A percentile compares a stretch with the other conserved stretches of the same genome.
Conservation (phyloP, 441 rosid species). For the Mallotus repandus region DNA sequence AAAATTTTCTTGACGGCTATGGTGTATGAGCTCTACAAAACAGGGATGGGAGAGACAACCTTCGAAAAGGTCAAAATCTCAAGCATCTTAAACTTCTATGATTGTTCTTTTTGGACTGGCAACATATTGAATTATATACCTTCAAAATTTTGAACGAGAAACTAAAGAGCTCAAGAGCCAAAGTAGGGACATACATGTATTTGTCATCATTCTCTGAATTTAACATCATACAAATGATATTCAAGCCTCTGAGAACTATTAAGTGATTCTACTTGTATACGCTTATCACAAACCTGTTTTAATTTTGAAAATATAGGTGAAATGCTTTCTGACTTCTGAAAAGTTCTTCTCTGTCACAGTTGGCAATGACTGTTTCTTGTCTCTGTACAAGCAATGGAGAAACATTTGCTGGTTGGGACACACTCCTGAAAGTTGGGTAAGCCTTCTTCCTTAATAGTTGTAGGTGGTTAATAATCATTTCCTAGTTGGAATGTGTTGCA, state of each 20-base stretch:
- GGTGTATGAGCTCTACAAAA: slow-evolving; percentile 91
- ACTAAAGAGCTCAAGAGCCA: background rate
- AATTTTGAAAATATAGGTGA: background rate
- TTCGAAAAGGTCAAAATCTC: slow-evolving; percentile 67
- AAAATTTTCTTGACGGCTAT: slow-evolving; percentile 91
- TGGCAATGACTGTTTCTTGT: slow-evolving; percentile 67
- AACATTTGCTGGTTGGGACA: slow-evolving; percentile 92
- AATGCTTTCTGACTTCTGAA: slow-evolving; percentile 20
- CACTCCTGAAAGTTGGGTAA: slow-evolving; percentile 73
- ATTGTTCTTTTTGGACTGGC: slow-evolving; percentile 7
- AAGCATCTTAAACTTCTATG: slow-evolving; percentile 3
- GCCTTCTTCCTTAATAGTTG: slow-evolving; percentile 15
- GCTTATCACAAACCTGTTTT: background rate
- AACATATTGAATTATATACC: background rate
- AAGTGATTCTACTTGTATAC: background rate
- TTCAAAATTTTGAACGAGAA: slow-evolving; percentile 2
- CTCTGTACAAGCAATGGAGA: slow-evolving; percentile 78
- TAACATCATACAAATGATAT: background rate
- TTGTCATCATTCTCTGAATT: background rate
- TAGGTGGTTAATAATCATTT: background rate
- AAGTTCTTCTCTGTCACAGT: slow-evolving; percentile 38
- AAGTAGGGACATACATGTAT: background rate
- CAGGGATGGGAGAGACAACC: slow-evolving; percentile 88
- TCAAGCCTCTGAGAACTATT: background rate
- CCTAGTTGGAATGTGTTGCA: background rate